Conservation (phyloP, 495 filamentous ascomycete species). For the Hypoxylon fuscum region DNA sequence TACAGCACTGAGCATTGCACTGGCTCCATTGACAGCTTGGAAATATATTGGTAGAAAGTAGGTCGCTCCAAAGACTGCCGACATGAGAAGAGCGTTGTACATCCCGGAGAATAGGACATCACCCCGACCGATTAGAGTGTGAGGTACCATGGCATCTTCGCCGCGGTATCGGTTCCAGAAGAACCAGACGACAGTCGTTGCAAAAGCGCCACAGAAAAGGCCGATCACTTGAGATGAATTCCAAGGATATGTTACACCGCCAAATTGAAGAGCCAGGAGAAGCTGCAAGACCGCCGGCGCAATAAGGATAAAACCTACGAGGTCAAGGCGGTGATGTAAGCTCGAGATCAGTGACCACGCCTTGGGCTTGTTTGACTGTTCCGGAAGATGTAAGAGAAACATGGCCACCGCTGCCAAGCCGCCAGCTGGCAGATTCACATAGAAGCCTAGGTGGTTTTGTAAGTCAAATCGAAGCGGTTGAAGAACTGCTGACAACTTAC, state of each 20-base stretch:
- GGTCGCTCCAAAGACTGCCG: constrained; percentile 23
- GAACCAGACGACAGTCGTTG: constrained; percentile 47
- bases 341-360: not conserved
- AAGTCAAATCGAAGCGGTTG: not conserved
- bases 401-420: constrained; percentile 39
- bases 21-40: constrained; percentile 62
- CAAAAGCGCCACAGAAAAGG: constrained; percentile 51
- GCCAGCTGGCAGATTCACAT: constrained; percentile 55
- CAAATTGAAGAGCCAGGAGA: constrained; percentile 58
- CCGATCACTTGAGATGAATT: constrained; percentile 35
- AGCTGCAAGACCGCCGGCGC: constrained; percentile 51
- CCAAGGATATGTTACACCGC: constrained; percentile 54
- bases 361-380: constrained; percentile 14
- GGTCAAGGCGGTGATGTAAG: not conserved
- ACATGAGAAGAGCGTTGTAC: constrained; percentile 16
- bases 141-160: constrained; percentile 56
- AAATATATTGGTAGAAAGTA: constrained; percentile 70
- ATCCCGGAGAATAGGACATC: constrained; percentile 3
- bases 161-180: constrained; percentile 54
- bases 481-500: constrained; percentile 28
- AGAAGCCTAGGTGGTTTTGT: constrained; percentile 64
- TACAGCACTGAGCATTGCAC: constrained; percentile 59
- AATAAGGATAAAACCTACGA: constrained; percentile 34
- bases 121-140: constrained; percentile 7
- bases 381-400: constrained; percentile 57